Conservation (phyloP, 306 rosid genomes). For the Rosa rugosa region DNA sequence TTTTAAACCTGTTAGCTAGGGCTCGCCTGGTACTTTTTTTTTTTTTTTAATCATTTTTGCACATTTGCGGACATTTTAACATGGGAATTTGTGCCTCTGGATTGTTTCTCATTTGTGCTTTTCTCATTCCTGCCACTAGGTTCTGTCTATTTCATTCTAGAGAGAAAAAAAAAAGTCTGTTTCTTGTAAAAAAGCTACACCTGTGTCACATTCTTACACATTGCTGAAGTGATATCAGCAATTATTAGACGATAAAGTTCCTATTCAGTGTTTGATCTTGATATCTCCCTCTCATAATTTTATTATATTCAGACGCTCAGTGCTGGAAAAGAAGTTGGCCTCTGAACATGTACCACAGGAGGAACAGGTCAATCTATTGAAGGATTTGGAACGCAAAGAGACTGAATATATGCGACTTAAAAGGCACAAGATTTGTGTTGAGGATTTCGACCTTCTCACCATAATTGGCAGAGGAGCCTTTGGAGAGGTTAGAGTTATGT, state of each 20-base stretch:
- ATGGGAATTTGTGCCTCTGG: neutral
- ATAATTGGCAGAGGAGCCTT: constrained; percentile 97
- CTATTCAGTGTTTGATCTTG: constrained; percentile 10
- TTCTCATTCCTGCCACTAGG: neutral
- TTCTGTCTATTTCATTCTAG: neutral
- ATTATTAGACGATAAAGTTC: neutral
- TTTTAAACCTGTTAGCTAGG: neutral
- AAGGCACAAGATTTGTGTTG: constrained; percentile 88
- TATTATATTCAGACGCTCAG: constrained; percentile 61
- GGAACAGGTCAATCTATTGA: constrained; percentile 71
- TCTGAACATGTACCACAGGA: constrained; percentile 73
- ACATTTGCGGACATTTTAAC: neutral
- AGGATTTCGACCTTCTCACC: constrained; percentile 81
- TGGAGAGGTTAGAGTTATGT: constrained; percentile 71
- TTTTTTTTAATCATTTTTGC: neutral
- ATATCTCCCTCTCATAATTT: constrained; percentile 15
- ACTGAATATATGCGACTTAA: constrained; percentile 77
- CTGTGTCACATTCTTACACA: neutral
- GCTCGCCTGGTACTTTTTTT: neutral
- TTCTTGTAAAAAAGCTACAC: neutral
- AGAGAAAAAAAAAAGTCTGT: neutral
- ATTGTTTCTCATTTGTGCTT: neutral
- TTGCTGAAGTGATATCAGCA: neutral
- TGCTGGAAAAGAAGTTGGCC: constrained; percentile 68
- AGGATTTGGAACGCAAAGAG: constrained; percentile 88